Conservation (phyloP, 495 filamentous ascomycete genomes). For the Pyrenopolyporus hunteri region DNA sequence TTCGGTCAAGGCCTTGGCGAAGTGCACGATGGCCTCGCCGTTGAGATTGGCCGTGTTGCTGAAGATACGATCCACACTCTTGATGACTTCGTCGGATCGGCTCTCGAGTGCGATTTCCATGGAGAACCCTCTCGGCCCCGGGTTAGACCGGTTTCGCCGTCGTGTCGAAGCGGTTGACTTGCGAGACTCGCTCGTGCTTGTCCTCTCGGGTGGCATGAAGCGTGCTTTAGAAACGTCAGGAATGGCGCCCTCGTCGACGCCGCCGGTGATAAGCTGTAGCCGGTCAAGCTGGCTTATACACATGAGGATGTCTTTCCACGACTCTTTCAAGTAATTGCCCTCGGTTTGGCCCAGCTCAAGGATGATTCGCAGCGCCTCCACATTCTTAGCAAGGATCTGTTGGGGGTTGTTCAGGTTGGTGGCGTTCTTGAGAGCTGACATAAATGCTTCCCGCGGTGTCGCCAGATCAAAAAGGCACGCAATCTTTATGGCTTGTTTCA, state of each 20-base stretch:
- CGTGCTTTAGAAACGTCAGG: constrained; percentile 90
- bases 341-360: constrained; percentile 91
- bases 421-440: constrained; percentile 88
- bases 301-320: constrained; percentile 94
- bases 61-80: constrained; percentile 92
- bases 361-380: constrained; percentile 89
- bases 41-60: constrained; percentile 93
- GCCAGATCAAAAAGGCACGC: constrained; percentile 92
- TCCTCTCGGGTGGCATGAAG: constrained; percentile 62
- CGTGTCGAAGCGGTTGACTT: constrained; percentile 70
- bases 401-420: constrained; percentile 94
- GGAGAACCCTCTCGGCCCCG: constrained; percentile 71
- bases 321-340: constrained; percentile 84
- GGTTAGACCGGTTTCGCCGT: constrained; percentile 69
- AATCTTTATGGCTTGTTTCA: constrained; percentile 89
- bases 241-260: constrained; percentile 88
- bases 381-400: constrained; percentile 95
- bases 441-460: constrained; percentile 90
- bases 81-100: constrained; percentile 88
- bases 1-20: constrained; percentile 89
- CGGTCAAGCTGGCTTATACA: constrained; percentile 97
- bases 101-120: constrained; percentile 89
- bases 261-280: constrained; percentile 91
- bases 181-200: constrained; percentile 59
- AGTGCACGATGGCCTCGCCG: constrained; percentile 96